These are phyloP conservation scores for Jatropha curcas DNA, from an alignment of 345 rosid genomes.

Conservation along the genomic window DNA sequence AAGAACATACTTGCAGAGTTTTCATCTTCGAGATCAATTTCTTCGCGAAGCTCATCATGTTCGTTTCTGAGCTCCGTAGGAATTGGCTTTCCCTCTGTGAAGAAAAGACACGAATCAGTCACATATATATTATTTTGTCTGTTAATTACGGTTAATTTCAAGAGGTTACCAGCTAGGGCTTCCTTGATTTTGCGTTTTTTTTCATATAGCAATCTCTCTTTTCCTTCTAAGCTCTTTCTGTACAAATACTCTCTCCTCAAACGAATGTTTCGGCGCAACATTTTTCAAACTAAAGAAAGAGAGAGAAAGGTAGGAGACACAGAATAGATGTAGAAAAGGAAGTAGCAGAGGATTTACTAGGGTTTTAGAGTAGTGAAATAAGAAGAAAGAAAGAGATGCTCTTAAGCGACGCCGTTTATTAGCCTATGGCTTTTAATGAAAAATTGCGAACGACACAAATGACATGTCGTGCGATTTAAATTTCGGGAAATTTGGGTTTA, in stretches of 20 bases:
- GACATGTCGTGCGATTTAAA: neutral
- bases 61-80: constrained; percentile 91
- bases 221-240: constrained; percentile 90
- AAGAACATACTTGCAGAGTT: constrained; percentile 55
- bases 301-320: neutral
- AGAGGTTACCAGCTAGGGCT: constrained; percentile 66
- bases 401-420: neutral
- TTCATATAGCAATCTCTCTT: constrained; percentile 71
- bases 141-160: too few relatives aligned
- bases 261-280: constrained; percentile 78
- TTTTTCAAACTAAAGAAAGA: constrained; percentile 39
- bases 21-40: constrained; percentile 85
- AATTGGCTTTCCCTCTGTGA: constrained; percentile 85
- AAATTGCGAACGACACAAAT: neutral
- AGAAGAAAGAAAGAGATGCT: neutral
- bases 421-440: neutral
- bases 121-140: neutral
- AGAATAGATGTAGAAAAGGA: too few relatives aligned
- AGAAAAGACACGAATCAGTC: neutral
- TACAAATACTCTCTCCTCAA: constrained; percentile 80
- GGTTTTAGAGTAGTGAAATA: neutral
- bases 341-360: neutral
- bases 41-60: constrained; percentile 75
- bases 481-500: too few relatives aligned
- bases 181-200: constrained; percentile 83